A percentile compares a stretch with the other conserved stretches of the same genome.
Conservation (phyloP, 352 stramenopile species). For the Stephanocyclus meneghinianus region DNA sequence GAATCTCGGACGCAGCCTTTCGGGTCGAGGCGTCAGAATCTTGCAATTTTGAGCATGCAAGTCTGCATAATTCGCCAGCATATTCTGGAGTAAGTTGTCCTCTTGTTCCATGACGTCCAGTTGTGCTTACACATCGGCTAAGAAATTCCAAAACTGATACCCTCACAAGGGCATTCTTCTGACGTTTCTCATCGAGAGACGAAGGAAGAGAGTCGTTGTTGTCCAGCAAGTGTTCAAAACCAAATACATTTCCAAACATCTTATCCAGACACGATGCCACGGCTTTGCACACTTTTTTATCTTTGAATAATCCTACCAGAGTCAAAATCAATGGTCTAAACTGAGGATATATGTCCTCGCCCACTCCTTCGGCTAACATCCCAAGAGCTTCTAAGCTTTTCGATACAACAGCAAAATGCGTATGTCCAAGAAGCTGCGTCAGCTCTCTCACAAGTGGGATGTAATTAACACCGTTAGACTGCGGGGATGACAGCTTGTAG, state of each 20-base stretch:
- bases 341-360: constrained; percentile 73
- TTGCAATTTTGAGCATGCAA: constrained; percentile 67
- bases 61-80: constrained; percentile 48
- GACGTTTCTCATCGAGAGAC: constrained; percentile 71
- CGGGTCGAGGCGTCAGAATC: constrained; percentile 76
- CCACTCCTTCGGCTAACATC: constrained; percentile 80
- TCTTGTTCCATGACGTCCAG: constrained; percentile 52
- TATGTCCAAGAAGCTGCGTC: constrained; percentile 76
- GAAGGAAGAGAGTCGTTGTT: constrained; percentile 64
- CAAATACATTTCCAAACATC: constrained; percentile 79
- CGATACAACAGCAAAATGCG: constrained; percentile 80
- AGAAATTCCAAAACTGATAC: constrained; percentile 71
- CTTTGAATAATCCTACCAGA: constrained; percentile 75
- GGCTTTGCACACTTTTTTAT: constrained; percentile 82
- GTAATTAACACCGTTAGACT: constrained; percentile 67
- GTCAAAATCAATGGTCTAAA: constrained; percentile 68
- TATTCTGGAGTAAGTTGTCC: constrained; percentile 50
- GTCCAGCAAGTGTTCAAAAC: constrained; percentile 80
- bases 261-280: constrained; percentile 69
- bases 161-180: constrained; percentile 81
- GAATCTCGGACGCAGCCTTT: constrained; percentile 66
- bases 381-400: constrained; percentile 74
- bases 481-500: constrained; percentile 75
- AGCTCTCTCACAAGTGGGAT: constrained; percentile 73
- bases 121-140: constrained; percentile 64